Conservation (phyloP, 192 early-diverging fungal species). For the Coemansia sp. region DNA sequence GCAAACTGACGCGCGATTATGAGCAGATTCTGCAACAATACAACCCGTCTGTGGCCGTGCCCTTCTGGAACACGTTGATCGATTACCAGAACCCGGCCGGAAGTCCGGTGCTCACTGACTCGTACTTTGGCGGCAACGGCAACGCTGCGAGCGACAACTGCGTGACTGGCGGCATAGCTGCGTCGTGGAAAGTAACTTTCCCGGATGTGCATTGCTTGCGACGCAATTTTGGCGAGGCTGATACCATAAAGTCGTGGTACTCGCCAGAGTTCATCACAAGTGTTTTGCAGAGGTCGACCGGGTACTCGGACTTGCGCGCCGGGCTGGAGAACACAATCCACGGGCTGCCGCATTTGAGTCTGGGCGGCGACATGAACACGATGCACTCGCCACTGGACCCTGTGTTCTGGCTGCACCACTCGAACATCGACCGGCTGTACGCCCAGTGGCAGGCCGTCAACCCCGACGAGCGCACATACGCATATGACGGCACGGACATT, state of each 20-base stretch:
- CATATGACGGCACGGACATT: conserved; percentile 38
- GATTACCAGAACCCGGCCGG: conserved; percentile 48
- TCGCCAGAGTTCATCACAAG: conserved; percentile 45
- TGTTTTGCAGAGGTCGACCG: conserved; percentile 24
- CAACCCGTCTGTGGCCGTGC: conserved; percentile 40
- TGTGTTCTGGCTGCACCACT: conserved; percentile 64
- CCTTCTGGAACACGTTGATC: conserved; percentile 51
- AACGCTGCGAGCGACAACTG: conserved; percentile 18
- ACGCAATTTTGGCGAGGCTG: conserved; percentile 34
- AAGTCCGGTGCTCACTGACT: conserved; percentile 24
- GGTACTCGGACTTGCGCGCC: conserved; percentile 32
- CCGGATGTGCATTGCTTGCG: conserved; percentile 31
- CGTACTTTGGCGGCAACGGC: conserved; percentile 52
- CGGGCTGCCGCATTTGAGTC: conserved; percentile 42
- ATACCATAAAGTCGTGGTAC: conserved; percentile 29
- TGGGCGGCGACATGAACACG: conserved; percentile 54
- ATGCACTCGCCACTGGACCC: conserved; percentile 59
- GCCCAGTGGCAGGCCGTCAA: conserved; percentile 55
- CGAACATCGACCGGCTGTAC: conserved; percentile 59
- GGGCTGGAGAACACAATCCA: conserved; percentile 51
- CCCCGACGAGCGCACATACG: conserved; percentile 33
- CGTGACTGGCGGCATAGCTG: conserved; percentile 24
- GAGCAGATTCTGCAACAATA: conserved; percentile 54
- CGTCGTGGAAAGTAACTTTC: conserved; percentile 20
- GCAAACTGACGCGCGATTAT: conserved; percentile 53